These are phyloP conservation scores for Penicillium alfredii DNA, from an alignment of 495 filamentous ascomycete genomes.

Conservation along the genomic window DNA sequence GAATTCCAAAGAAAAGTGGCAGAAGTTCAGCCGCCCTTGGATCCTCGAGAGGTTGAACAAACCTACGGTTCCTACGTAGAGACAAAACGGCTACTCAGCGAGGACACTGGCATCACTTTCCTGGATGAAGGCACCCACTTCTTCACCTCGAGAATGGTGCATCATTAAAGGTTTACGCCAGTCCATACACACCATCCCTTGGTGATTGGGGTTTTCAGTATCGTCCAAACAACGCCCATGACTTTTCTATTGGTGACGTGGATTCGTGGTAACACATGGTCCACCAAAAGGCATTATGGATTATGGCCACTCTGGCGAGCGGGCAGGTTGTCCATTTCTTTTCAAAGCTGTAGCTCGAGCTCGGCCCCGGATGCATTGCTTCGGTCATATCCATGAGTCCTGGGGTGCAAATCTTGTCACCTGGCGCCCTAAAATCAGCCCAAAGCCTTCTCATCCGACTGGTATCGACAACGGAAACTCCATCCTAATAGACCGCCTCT, in stretches of 20 bases:
- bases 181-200: conserved; percentile 56
- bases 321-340: conserved; percentile 52
- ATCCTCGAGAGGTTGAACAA: conserved; percentile 18
- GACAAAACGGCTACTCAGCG: conserved; percentile 21
- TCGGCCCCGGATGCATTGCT: conserved; percentile 58
- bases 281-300: conserved; percentile 56
- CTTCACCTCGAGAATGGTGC: conserved; percentile 56
- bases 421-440: conserved; percentile 39
- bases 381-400: conserved; percentile 67
- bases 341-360: conserved; percentile 50
- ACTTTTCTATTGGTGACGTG: conserved; percentile 40
- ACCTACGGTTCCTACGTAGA: conserved; percentile 30
- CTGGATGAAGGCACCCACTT: conserved; percentile 55
- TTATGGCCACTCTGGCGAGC: conserved; percentile 17
- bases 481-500: conserved; percentile 33
- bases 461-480: conserved; percentile 46
- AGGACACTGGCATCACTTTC: conserved; percentile 45
- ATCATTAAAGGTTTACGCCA: conserved; percentile 55
- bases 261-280: conserved; percentile 67
- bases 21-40: conserved; percentile 19
- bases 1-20: conserved; percentile 27
- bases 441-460: conserved; percentile 35
- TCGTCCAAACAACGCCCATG: conserved; percentile 36
- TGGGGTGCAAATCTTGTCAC: conserved; percentile 58
- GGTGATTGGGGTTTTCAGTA: conserved; percentile 58